Evolutionary conservation across 129 eudicot species (phyloP), one percentile per base, ranked within the genome.

Genomic region (Gnaphalium uliginosum): DNA sequence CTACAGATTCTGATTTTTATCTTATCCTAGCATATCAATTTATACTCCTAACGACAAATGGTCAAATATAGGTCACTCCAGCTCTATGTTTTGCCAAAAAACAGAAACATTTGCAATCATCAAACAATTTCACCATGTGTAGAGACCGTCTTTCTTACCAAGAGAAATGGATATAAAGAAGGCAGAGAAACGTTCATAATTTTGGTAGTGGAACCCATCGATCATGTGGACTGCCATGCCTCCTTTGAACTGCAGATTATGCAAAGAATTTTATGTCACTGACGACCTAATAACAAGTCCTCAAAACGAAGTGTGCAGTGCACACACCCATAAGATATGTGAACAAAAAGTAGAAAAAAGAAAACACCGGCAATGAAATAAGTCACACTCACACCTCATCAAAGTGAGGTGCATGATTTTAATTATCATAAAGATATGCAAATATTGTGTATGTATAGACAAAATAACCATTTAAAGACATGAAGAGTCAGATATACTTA

Each of bases 201-300:
- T 63, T 29, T 63, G 24, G 22, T 63, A 63, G 23, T 29, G 43
- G 68, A 8, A 29, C 9, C 37, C 10, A 11, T 29, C 41, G 29
- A 63, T 18, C 68, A 63, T 27, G 68, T 62, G 68, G 68, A 63
- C 41, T n/a, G 22, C 13, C 43, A 1, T 63, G 68, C 68, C 68
- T 29, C 68, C 68, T 27, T 26, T 63, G 17, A 27, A 29, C 68
- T 63, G 68, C 43, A 63, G 68, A 63, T 27, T 63, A 18, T 63
- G 39, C 1, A 29, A 27, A 29, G 15, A 26, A 29, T 3, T 22
- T 24, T 59, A 23, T 11, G n/a, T 3, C 53, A 27, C 5, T 22
- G 32, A 25, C 6, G n/a, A 9, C 14, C 32, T 11, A 15, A 59
- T 59, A 59, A 57, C 26, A 57, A 59, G 66, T 22, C 26, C 30